These are phyloP conservation scores for Polytrichum commune DNA, from an alignment of 225 moss, liverwort and hornwort genomes.

Conservation along the genomic window DNA sequence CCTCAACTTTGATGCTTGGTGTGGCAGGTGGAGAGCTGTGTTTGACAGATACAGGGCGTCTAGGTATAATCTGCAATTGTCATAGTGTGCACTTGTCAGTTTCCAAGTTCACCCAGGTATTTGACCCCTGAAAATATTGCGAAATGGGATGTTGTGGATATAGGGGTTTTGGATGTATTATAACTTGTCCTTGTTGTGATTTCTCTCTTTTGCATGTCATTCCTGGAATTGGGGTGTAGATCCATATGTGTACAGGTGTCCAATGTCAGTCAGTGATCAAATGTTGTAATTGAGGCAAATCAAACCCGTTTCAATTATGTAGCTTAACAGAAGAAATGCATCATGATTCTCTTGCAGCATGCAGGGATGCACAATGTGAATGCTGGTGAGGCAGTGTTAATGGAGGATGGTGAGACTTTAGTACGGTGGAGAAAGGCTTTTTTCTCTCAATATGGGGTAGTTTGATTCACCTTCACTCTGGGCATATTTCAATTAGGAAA, in stretches of 20 bases:
- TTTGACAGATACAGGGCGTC: conserved; percentile 39
- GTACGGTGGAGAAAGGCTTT: conserved; percentile 44
- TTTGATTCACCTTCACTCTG: conserved; percentile 1
- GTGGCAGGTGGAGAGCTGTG: conserved; percentile 50
- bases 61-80: conserved; percentile 56
- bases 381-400: conserved; percentile 43
- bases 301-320: not conserved
- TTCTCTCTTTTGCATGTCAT: not conserved
- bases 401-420: conserved; percentile 51
- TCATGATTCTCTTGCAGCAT: conserved; percentile 31
- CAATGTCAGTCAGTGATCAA: not conserved
- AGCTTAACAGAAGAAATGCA: not conserved
- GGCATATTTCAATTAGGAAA: not conserved
- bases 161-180: not conserved
- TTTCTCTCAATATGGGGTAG: conserved; percentile 43
- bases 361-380: conserved; percentile 38
- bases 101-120: conserved; percentile 53
- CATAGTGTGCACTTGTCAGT: conserved; percentile 53
- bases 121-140: not conserved
- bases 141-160: not conserved
- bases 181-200: not conserved
- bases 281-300: not conserved
- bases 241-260: not conserved
- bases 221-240: not conserved
- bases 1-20: conserved; percentile 8